phyloP scores from a whole-genome alignment of 169 alveolate genomes.

The Amoebophrya sp. region DNA sequence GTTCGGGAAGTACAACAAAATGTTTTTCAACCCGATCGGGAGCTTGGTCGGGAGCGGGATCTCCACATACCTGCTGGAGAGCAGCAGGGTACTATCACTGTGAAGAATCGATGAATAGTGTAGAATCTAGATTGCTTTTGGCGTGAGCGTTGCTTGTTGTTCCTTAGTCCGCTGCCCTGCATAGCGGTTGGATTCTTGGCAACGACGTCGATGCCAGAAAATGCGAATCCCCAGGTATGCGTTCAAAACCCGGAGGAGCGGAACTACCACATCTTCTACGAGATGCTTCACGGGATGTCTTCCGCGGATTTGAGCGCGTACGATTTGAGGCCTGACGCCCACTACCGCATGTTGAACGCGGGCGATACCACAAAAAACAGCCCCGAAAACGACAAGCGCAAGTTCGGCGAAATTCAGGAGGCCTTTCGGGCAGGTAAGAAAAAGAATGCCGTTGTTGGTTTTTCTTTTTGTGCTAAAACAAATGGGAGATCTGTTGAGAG shows the following conservation, averaged over 20 bases:
- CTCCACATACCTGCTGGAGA: conserved; percentile 87
- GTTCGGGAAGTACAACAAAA: conserved; percentile 91
- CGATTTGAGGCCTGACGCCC: neutral
- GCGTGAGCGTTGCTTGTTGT: no score
- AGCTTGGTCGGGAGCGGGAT: conserved; percentile 77
- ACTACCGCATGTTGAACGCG: conserved; percentile 19
- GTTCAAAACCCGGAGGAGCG: conserved; percentile 68
- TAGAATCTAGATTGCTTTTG: no score
- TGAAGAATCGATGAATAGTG: no score
- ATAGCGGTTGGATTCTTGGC: no score
- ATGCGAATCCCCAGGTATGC: neutral
- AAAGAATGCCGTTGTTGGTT: neutral
- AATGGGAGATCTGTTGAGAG: no score
- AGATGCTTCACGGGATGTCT: conserved; percentile 24
- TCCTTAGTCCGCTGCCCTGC: no score
- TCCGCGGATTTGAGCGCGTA: neutral
- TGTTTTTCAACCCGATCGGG: conserved; percentile 71
- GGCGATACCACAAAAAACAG: neutral
- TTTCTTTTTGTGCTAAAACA: neutral
- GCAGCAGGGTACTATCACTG: conserved; percentile 77
- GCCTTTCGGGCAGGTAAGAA: neutral
- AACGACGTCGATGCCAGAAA: neutral
- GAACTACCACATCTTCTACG: conserved; percentile 92
- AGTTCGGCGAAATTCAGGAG: neutral
- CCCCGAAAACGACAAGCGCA: neutral